Evolutionary conservation across 1,284 basidiomycete genomes (phyloP).

Genomic region (Schizophyllum commune): DNA sequence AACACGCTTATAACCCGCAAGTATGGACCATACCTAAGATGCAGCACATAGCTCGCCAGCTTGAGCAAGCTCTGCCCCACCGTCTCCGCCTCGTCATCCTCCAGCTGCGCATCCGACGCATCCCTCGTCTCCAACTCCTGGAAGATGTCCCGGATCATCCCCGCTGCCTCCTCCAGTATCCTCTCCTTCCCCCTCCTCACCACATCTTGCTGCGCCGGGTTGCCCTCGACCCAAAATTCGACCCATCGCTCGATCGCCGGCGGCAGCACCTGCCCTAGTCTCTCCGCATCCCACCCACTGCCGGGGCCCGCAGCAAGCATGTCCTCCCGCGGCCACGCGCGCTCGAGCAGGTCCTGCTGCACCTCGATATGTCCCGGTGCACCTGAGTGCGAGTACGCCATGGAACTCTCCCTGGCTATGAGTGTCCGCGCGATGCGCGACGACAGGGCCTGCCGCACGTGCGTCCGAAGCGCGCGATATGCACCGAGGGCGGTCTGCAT

Average conservation of each 20-base stretch:
- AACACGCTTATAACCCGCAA: neutral
- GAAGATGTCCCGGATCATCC: slow-evolving; percentile 60
- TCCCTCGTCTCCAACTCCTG: slow-evolving; percentile 61
- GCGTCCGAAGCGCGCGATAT: slow-evolving; percentile 54
- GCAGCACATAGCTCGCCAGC: slow-evolving; percentile 46
- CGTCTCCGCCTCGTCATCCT: slow-evolving; percentile 57
- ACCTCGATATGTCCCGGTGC: slow-evolving; percentile 50
- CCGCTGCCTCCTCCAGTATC: slow-evolving; percentile 60
- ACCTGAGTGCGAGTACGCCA: slow-evolving; percentile 50
- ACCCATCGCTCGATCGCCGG: slow-evolving; percentile 55
- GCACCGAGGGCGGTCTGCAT: slow-evolving; percentile 55
- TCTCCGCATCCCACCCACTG: slow-evolving; percentile 51
- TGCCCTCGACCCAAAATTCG: slow-evolving; percentile 19
- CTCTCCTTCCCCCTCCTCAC: slow-evolving; percentile 34
- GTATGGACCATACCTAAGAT: slow-evolving; percentile 37
- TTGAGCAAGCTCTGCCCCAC: slow-evolving; percentile 53
- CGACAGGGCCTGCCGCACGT: slow-evolving; percentile 52
- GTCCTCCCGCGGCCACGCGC: slow-evolving; percentile 53
- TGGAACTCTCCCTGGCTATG: slow-evolving; percentile 44
- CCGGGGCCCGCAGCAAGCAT: slow-evolving; percentile 23
- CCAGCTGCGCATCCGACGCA: slow-evolving; percentile 45
- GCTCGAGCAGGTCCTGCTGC: slow-evolving; percentile 55
- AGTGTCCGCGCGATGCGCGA: slow-evolving; percentile 57
- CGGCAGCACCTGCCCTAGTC: slow-evolving; percentile 46
- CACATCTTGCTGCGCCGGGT: slow-evolving; percentile 17